These are phyloP conservation scores for Pythium scleroteichum DNA, from an alignment of 352 stramenopile genomes.

Conservation along the genomic window DNA sequence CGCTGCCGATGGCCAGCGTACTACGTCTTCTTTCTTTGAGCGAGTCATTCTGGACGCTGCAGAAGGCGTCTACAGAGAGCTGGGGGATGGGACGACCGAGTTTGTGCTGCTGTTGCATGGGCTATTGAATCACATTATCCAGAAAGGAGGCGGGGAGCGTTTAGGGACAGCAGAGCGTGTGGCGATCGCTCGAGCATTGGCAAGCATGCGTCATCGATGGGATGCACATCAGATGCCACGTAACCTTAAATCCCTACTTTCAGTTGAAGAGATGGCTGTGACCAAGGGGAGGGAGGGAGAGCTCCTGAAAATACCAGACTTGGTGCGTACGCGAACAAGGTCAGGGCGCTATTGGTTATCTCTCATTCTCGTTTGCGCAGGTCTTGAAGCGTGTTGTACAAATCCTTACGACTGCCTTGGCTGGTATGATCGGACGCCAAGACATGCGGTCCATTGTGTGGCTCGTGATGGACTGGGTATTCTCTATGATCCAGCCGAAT, in stretches of 20 bases:
- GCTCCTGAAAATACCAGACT: not conserved
- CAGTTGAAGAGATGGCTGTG: slow-evolving; percentile 7
- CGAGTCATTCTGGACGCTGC: slow-evolving; percentile 49
- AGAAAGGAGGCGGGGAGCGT: not conserved
- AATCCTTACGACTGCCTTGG: slow-evolving; percentile 42
- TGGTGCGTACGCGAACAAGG: not conserved
- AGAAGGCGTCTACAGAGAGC: slow-evolving; percentile 47
- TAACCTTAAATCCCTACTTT: not conserved
- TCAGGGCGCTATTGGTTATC: not conserved
- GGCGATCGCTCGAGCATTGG: slow-evolving; percentile 41
- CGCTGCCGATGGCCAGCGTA: not conserved
- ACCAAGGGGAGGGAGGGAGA: not conserved
- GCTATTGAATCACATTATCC: slow-evolving; percentile 18
- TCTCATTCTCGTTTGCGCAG: slow-evolving; percentile 3
- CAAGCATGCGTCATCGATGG: slow-evolving; percentile 29
- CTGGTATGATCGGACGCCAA: slow-evolving; percentile 36
- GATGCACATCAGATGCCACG: not conserved
- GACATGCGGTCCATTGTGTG: slow-evolving; percentile 32
- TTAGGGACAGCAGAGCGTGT: not conserved
- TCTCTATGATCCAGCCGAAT: slow-evolving; percentile 6
- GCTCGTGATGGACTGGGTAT: slow-evolving; percentile 61
- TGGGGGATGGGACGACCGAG: slow-evolving; percentile 54
- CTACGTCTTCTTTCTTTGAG: slow-evolving; percentile 27
- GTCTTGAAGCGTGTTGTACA: not conserved
- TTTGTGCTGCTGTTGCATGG: slow-evolving; percentile 62